phyloP scores from a whole-genome alignment of 768 basidiomycete genomes.

The Galerina sulciceps region DNA sequence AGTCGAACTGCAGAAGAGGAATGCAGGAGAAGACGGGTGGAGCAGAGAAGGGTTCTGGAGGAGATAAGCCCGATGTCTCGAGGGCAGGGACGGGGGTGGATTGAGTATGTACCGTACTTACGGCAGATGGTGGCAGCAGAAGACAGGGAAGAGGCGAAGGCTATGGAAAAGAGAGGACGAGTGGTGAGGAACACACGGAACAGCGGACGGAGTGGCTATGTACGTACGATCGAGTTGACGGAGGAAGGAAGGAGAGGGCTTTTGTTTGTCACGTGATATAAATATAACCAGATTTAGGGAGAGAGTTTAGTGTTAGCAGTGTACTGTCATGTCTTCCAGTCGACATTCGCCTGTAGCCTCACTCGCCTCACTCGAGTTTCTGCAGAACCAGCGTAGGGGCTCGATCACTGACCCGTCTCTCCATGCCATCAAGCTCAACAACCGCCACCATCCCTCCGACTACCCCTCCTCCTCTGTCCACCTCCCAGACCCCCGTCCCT shows the following conservation, averaged over 20 bases:
- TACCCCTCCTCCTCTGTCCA: slow-evolving; percentile 29
- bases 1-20: slow-evolving; percentile 11
- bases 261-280: slow-evolving; percentile 33
- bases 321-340: slow-evolving; percentile 24
- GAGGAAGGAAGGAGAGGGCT: slow-evolving; percentile 40
- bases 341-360: slow-evolving; percentile 60
- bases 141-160: slow-evolving; percentile 49
- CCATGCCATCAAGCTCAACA: slow-evolving; percentile 50
- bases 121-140: slow-evolving; percentile 69
- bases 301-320: slow-evolving; percentile 21
- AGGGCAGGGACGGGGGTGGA: slow-evolving; percentile 50
- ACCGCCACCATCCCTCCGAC: slow-evolving; percentile 29
- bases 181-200: slow-evolving; percentile 59
- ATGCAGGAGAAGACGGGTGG: slow-evolving; percentile 8
- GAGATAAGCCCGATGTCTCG: slow-evolving; percentile 48
- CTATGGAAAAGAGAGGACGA: slow-evolving; percentile 26
- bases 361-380: slow-evolving; percentile 76
- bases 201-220: slow-evolving; percentile 49
- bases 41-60: slow-evolving; percentile 41
- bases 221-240: slow-evolving; percentile 44
- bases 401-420: slow-evolving; percentile 85
- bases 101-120: slow-evolving; percentile 76
- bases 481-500: slow-evolving; percentile 54
- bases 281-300: slow-evolving; percentile 45
- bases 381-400: slow-evolving; percentile 81